Evolutionary conservation across 1,139 yeast species (phyloP).

Genomic region (Eremothecium coryli): DNA sequence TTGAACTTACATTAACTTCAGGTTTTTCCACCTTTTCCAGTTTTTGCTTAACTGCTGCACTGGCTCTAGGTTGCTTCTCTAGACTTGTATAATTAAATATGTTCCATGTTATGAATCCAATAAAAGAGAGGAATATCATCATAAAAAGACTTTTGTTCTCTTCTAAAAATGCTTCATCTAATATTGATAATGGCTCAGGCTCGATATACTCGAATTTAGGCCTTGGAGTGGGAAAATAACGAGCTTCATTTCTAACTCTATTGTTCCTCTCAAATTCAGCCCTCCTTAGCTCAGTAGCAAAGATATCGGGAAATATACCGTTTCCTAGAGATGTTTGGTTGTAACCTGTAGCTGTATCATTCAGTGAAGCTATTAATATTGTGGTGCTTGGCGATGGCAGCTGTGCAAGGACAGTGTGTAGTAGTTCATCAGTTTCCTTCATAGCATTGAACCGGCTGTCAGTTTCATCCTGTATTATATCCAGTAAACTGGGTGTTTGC

Average conservation of each 20-base stretch:
- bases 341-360: constrained; percentile 6
- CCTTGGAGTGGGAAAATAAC: constrained; percentile 26
- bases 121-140: constrained; percentile 14
- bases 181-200: constrained; percentile 13
- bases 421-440: constrained; percentile 40
- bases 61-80: too few relatives aligned
- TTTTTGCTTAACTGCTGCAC: too few relatives aligned
- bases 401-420: constrained; percentile 46
- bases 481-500: constrained; percentile 34
- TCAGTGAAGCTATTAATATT: too few relatives aligned
- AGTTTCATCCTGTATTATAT: constrained; percentile 17
- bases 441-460: constrained; percentile 31
- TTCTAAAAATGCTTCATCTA: constrained; percentile 19
- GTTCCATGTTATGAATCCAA: constrained; percentile 15
- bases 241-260: constrained; percentile 33
- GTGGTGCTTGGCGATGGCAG: constrained; percentile 61
- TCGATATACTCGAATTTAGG: constrained; percentile 21
- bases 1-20: too few relatives aligned
- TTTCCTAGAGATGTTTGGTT: constrained; percentile 14
- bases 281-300: constrained; percentile 32
- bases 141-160: constrained; percentile 16
- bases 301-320: constrained; percentile 29
- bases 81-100: too few relatives aligned
- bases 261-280: constrained; percentile 50
- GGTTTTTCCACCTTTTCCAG: too few relatives aligned